Evolutionary conservation across 176 grass and related monocot genomes (phyloP).

Genomic region (Puccinellia tenuiflora): DNA sequence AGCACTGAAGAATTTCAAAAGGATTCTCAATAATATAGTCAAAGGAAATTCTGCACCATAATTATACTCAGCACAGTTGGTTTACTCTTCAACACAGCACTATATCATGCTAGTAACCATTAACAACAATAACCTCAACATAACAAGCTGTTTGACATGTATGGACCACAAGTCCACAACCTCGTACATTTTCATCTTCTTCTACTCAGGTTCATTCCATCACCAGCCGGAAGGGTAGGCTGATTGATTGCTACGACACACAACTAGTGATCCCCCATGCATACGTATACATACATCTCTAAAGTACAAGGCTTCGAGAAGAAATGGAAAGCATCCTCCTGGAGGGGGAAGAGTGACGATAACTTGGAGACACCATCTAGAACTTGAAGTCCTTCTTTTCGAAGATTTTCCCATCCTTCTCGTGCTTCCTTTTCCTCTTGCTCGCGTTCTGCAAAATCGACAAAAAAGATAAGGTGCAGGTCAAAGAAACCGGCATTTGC

Average conservation of each 20-base stretch:
- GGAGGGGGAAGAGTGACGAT: not conserved
- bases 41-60: not conserved
- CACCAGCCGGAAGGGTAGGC: not conserved
- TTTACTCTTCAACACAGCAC: not conserved
- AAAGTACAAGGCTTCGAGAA: not conserved
- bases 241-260: not conserved
- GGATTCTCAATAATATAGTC: not conserved
- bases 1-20: not conserved
- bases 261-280: not conserved
- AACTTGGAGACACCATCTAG: conserved; percentile 7
- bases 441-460: no score
- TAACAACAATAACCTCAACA: not conserved
- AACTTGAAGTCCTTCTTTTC: no score
- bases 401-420: no score
- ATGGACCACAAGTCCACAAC: not conserved
- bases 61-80: not conserved
- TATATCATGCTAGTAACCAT: not conserved
- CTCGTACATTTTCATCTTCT: not conserved
- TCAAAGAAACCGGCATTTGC: no score
- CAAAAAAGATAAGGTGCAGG: no score
- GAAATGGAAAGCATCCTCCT: not conserved
- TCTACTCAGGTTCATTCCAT: not conserved
- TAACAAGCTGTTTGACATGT: not conserved
- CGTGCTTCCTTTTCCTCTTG: no score
- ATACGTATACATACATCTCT: not conserved